Base-by-base conservation (phyloP, 2,329 filamentous ascomycete species). In the Epichloe hybrida region DNA sequence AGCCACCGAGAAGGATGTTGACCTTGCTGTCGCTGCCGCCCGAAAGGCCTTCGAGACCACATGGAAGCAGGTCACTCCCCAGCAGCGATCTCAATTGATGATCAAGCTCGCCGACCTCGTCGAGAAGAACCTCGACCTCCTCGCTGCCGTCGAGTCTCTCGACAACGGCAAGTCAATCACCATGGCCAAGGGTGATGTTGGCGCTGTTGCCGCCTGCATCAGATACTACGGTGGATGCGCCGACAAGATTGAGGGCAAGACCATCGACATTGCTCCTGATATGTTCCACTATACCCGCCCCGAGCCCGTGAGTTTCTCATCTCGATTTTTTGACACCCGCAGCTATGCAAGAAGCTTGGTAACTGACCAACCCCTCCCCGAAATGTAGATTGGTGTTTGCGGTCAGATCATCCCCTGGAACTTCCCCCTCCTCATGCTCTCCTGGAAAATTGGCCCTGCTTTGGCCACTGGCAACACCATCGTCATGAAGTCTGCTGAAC, bases 381-480 rank as follows among this genome's bases (percentile, higher is more conserved):
- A 45, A 20, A 48, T 15, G 38, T 31, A 68, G 64, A 73, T 86
- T 56, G 85, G 85, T 67, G 84, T 89, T 53, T 89, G 87, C 67
- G 88, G 83, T 62, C 87, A 93, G 68, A 90, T 91, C 64, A 91
- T 93, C 61, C 87, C 87, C 55, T 90, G 86, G 86, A 91, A 91
- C 74, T 91, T 88, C 72, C 86, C 86, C 7, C 72, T 91, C 44
- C 78, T 86, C 63, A 90, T 90, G 85, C 77, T 77, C 65, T 76
- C 78, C 49, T 94, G 88, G 88, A 94, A 94, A 79, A 82, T 88
- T 55, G 83, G 77, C 53, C 84, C 84, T 46, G 84, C 84, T 43
- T 72, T 88, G 61, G 81, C 83, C 58, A 80, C 80, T 38, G 84
- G 85, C 62, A 88, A 88, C 77, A 79, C 75, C 4, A 64, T 88